Conservation (phyloP, 768 basidiomycete genomes). For the Leccinum obscurum region DNA sequence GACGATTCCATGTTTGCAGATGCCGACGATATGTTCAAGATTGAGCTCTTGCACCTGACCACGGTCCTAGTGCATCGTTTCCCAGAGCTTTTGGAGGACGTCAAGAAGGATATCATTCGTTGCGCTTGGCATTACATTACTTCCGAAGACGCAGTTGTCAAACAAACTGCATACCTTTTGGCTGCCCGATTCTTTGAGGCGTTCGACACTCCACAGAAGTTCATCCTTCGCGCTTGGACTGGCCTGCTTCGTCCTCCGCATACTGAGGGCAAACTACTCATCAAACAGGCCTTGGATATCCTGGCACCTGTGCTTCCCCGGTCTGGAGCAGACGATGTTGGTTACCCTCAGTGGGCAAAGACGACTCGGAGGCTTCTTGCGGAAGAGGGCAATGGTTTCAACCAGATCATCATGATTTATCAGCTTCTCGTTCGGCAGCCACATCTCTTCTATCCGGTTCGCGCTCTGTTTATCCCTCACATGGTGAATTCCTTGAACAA, state of each 20-base stretch:
- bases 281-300: slow-evolving; percentile 84
- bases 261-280: slow-evolving; percentile 72
- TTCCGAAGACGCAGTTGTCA: slow-evolving; percentile 86
- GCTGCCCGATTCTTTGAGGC: slow-evolving; percentile 90
- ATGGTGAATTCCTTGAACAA: slow-evolving; percentile 90
- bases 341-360: slow-evolving; percentile 79
- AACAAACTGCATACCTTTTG: slow-evolving; percentile 88
- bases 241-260: slow-evolving; percentile 82
- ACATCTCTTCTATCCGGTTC: slow-evolving; percentile 88
- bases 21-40: slow-evolving; percentile 82
- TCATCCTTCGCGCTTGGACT: slow-evolving; percentile 88
- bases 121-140: slow-evolving; percentile 89
- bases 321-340: slow-evolving; percentile 55
- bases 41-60: slow-evolving; percentile 89
- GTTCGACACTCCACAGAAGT: slow-evolving; percentile 87
- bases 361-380: slow-evolving; percentile 81
- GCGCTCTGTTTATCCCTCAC: slow-evolving; percentile 89
- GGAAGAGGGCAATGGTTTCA: slow-evolving; percentile 77
- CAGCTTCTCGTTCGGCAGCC: slow-evolving; percentile 91
- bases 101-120: slow-evolving; percentile 90
- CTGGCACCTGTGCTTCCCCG: slow-evolving; percentile 80
- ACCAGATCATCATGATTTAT: slow-evolving; percentile 80
- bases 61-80: slow-evolving; percentile 87
- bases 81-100: slow-evolving; percentile 73
- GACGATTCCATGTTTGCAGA: slow-evolving; percentile 51